These are phyloP conservation scores for Geotrichum phurueaensis DNA, from an alignment of 1,139 yeast genomes.

Conservation along the genomic window DNA sequence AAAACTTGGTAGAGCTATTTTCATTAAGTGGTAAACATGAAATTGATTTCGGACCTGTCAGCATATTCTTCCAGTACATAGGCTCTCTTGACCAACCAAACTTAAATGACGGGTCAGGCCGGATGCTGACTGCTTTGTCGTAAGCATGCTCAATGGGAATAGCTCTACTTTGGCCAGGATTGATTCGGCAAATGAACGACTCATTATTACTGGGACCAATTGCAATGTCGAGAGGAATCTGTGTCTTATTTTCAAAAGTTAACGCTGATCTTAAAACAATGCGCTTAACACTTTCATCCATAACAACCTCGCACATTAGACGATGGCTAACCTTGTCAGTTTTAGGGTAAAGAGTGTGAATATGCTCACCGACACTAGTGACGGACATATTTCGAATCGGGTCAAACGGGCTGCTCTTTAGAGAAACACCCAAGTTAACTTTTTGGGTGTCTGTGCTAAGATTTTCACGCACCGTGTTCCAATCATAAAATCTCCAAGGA, in stretches of 20 bases:
- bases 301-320: constrained; percentile 59
- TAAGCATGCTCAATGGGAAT: constrained; percentile 71
- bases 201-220: constrained; percentile 23
- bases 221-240: constrained; percentile 47
- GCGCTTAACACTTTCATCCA: constrained; percentile 71
- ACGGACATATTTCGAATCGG: constrained; percentile 56
- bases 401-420: constrained; percentile 51
- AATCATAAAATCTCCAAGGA: constrained; percentile 94
- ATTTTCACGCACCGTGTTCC: constrained; percentile 80
- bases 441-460: constrained; percentile 59
- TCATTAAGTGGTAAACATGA: constrained; percentile 47
- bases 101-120: constrained; percentile 51
- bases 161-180: constrained; percentile 53
- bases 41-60: constrained; percentile 48
- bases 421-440: constrained; percentile 55
- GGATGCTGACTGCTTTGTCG: constrained; percentile 49
- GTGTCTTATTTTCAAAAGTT: constrained; percentile 63
- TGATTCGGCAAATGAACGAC: constrained; percentile 33
- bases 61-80: constrained; percentile 61
- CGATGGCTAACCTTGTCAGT: constrained; percentile 62
- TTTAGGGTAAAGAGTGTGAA: constrained; percentile 63
- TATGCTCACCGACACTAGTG: constrained; percentile 77
- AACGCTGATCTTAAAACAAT: constrained; percentile 73
- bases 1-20: constrained; percentile 42
- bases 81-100: constrained; percentile 63